These are phyloP conservation scores for Raddia distichophylla DNA, from an alignment of 176 grass and related monocot genomes.

Conservation along the genomic window DNA sequence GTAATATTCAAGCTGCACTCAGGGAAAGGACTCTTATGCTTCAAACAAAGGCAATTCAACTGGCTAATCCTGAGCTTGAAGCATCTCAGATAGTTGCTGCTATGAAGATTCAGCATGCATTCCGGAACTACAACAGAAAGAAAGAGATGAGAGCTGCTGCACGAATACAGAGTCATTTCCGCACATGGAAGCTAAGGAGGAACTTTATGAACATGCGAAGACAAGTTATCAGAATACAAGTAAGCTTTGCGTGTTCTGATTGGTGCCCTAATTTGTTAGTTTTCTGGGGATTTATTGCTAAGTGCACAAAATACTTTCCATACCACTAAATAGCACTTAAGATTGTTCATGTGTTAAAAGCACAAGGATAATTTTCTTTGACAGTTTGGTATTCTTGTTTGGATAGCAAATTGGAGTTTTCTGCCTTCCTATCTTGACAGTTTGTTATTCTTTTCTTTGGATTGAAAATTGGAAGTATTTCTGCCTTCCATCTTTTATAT, in stretches of 20 bases:
- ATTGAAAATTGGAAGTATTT: constrained; percentile 18
- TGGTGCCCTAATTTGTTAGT: constrained; percentile 1
- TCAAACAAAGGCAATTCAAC: constrained; percentile 84
- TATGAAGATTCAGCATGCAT: constrained; percentile 96
- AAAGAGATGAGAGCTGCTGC: constrained; percentile 87
- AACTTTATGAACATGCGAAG: constrained; percentile 75
- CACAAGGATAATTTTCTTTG: constrained; percentile 2
- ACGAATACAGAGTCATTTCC: constrained; percentile 91
- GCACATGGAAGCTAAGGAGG: constrained; percentile 74
- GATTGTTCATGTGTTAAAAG: background rate
- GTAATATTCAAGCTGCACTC: constrained; percentile 85
- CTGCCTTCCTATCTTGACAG: constrained; percentile 19
- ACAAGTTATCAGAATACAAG: constrained; percentile 86
- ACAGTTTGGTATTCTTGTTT: constrained; percentile 20
- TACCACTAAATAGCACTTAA: background rate
- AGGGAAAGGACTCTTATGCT: constrained; percentile 82
- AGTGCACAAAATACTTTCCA: constrained; percentile 28
- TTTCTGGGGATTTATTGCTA: constrained; percentile 23
- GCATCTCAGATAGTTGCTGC: constrained; percentile 83
- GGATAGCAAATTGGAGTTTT: constrained; percentile 9
- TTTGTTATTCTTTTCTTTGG: constrained; percentile 8
- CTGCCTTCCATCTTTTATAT: background rate
- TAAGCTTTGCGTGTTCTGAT: constrained; percentile 44
- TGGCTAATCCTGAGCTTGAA: constrained; percentile 72
- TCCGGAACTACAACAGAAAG: constrained; percentile 73